phyloP scores from a whole-genome alignment of 768 basidiomycete species.

The Mycena vitilis region DNA sequence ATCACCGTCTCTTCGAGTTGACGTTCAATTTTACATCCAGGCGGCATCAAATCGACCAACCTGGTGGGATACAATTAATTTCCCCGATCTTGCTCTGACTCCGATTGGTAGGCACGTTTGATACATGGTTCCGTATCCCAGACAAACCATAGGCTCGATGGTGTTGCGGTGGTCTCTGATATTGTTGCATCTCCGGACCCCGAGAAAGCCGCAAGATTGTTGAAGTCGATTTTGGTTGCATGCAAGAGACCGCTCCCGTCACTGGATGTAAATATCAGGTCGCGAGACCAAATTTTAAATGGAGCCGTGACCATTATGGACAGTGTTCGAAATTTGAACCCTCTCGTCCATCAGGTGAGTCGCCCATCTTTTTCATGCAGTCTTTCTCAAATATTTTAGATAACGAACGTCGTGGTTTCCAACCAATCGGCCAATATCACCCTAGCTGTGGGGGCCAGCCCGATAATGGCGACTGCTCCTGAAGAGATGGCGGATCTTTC shows the following conservation, averaged over 20 bases:
- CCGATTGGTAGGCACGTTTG: conserved; percentile 23
- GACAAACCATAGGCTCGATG: conserved; percentile 72
- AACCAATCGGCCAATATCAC: conserved; percentile 94
- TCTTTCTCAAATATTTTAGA: conserved; percentile 55
- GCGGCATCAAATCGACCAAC: conserved; percentile 88
- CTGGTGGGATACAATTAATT: conserved; percentile 50
- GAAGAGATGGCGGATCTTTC: conserved; percentile 86
- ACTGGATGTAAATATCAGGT: conserved; percentile 28
- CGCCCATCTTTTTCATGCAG: background rate
- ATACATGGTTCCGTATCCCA: conserved; percentile 76
- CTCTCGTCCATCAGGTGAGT: conserved; percentile 84
- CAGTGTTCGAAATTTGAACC: conserved; percentile 63
- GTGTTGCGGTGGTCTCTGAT: conserved; percentile 91
- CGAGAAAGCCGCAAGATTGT: conserved; percentile 55
- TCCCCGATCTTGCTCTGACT: conserved; percentile 54
- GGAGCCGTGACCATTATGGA: conserved; percentile 62
- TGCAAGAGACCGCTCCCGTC: conserved; percentile 10
- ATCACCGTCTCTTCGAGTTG: background rate
- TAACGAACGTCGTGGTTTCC: conserved; percentile 89
- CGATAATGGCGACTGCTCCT: conserved; percentile 92
- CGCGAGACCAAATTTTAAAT: conserved; percentile 52
- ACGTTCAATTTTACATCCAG: conserved; percentile 52
- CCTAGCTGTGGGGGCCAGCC: conserved; percentile 87
- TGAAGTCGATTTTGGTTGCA: conserved; percentile 37
- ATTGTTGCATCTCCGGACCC: conserved; percentile 79